Conservation (phyloP, 331 rosid genomes). For the Malus hybrid region DNA sequence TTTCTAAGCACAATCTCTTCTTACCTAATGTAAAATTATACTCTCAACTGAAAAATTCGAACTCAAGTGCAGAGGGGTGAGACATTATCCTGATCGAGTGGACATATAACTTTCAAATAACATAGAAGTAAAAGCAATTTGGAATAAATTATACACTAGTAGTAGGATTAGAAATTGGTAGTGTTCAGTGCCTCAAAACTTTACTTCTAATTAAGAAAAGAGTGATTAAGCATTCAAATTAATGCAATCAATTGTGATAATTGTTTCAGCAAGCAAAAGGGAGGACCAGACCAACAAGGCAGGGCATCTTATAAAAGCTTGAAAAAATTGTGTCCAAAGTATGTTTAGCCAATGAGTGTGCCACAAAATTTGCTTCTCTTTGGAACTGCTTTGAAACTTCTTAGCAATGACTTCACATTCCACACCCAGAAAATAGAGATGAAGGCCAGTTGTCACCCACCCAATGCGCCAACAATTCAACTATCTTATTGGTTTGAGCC, state of each 20-base stretch:
- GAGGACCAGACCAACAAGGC: neutral
- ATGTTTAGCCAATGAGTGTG: neutral
- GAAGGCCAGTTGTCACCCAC: neutral
- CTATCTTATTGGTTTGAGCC: neutral
- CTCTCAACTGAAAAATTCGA: too few species aligned
- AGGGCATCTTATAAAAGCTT: neutral
- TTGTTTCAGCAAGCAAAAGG: neutral
- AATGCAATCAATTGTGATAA: neutral
- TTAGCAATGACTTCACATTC: neutral
- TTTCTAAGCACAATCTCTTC: too few species aligned
- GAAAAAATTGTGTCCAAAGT: neutral
- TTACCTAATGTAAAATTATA: too few species aligned
- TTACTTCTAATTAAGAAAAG: neutral
- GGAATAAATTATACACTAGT: neutral
- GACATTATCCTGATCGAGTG: too few species aligned
- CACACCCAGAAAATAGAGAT: too few species aligned
- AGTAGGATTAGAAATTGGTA: neutral
- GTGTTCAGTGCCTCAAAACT: neutral
- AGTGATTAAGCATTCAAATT: neutral
- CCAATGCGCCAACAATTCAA: neutral
- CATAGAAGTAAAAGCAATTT: neutral
- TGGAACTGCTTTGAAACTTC: neutral
- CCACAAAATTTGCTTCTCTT: neutral
- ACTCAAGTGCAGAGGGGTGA: too few species aligned
- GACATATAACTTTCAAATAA: too few species aligned